Evolutionary conservation across 2,329 filamentous ascomycete genomes (phyloP), one percentile per base, ranked within the genome.

Genomic region (Phialocephala sp.): DNA sequence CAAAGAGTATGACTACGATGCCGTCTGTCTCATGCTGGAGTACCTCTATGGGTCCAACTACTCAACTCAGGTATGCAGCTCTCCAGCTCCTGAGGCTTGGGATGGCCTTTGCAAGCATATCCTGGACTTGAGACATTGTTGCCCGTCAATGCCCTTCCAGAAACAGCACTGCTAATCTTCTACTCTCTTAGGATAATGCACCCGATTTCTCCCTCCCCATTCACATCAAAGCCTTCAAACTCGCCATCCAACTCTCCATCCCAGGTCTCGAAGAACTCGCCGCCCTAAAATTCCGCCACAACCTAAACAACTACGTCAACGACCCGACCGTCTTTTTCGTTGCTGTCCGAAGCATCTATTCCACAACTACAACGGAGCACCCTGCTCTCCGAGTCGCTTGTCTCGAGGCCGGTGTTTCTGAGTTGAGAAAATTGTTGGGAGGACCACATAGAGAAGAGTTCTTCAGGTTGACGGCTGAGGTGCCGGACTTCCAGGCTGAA

Each of bases 11-110:
- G 59, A 65, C 15, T 35, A 60, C 22, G 50, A 66, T 11, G 52
- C 67, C 1, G 47, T 67, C 3, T 43, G 36, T 5, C 55, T 36
- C 3, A 54, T 70, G n/a, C 65, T 74, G 22, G 68, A 72, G 35
- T 74, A 71, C 52, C 65, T 74, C 15, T 74, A 74, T 57, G 68
- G 66, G 8, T 60, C 60, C 18, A 63, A 62, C 14, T 74, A 74
- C 39, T 60, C 60, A 0, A 59, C 62, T 15, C 9, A 27, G 27
- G 50, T 54, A 54, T 5, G 50, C 24, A 18, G 12, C 12, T 2
- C 4, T 27, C 4, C 4, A 22, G 11, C 1, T 11, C 3, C 27
- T 11, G 6, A 6, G 6, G 27, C 27, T 3, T 32, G 27, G 27
- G 27, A 32, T 32, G 27, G 27, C 6, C 14, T 11, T 14, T 1